Evolutionary conservation across 305 asterid genomes (phyloP).

Genomic region (Fraxinus latifolia): DNA sequence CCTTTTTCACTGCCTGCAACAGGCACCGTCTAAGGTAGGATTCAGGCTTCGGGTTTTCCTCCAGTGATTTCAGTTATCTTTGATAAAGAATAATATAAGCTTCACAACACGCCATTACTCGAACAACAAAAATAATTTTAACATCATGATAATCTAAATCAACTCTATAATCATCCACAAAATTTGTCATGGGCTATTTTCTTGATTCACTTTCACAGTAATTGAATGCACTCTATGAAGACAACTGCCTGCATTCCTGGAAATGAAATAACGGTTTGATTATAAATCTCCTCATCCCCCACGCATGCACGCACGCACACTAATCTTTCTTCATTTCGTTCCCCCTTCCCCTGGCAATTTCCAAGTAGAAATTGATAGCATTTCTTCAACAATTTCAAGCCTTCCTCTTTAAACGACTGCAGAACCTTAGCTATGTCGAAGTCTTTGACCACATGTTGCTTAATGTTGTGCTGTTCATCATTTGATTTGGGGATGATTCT

Average conservation of each 20-base stretch:
- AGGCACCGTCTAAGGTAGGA: slow-evolving; percentile 71
- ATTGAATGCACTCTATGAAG: background rate
- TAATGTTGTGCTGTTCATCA: no score
- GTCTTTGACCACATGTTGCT: no score
- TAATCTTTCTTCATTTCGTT: background rate
- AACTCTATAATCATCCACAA: background rate
- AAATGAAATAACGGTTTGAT: no score
- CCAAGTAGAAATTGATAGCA: no score
- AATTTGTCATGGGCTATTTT: background rate
- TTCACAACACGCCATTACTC: background rate
- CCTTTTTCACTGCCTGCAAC: slow-evolving; percentile 67
- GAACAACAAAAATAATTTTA: background rate
- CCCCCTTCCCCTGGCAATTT: no score
- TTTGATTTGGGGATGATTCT: no score
- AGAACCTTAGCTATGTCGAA: no score
- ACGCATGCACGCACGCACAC: background rate
- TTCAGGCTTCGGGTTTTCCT: background rate
- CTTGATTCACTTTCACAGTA: background rate
- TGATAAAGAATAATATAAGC: background rate
- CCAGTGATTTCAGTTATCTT: background rate
- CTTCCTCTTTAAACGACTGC: no score
- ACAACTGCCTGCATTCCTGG: background rate
- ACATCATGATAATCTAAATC: background rate
- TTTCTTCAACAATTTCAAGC: no score
- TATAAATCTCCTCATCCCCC: background rate